phyloP scores from a whole-genome alignment of 179 eudicot species.

The Gypsophila paniculata region DNA sequence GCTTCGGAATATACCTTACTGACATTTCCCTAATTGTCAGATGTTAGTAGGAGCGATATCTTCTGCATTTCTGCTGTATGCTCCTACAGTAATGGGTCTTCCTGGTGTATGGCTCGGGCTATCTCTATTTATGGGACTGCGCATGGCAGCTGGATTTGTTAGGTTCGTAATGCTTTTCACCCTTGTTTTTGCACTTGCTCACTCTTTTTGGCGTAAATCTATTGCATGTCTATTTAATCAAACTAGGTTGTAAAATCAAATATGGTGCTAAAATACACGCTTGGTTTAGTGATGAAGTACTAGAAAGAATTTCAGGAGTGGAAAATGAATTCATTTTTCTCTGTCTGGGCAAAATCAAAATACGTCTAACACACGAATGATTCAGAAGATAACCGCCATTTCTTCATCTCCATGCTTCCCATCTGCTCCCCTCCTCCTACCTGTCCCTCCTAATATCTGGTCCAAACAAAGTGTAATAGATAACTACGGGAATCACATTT shows the following conservation, averaged over 20 bases:
- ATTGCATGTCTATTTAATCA: background rate
- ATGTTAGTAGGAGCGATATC: constrained; percentile 76
- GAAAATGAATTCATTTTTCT: no score
- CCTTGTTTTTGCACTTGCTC: background rate
- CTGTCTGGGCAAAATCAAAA: background rate
- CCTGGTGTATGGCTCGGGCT: constrained; percentile 90
- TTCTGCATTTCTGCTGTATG: constrained; percentile 62
- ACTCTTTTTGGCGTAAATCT: background rate
- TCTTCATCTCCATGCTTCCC: no score
- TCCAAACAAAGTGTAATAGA: background rate
- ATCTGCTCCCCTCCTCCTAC: no score
- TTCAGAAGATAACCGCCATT: no score
- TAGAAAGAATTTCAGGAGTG: no score
- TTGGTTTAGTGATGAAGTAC: no score
- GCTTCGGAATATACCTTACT: constrained; percentile 1
- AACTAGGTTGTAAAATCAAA: no score
- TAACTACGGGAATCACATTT: background rate
- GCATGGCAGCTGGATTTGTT: constrained; percentile 64
- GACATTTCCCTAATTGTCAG: constrained; percentile 32
- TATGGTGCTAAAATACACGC: no score
- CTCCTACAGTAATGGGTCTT: constrained; percentile 64
- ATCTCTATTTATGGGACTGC: constrained; percentile 77
- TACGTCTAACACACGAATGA: background rate
- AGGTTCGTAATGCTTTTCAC: constrained; percentile 38
- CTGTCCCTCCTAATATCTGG: no score